These are phyloP conservation scores for Trichoderma parareesei DNA, from an alignment of 495 filamentous ascomycete genomes.

Conservation along the genomic window DNA sequence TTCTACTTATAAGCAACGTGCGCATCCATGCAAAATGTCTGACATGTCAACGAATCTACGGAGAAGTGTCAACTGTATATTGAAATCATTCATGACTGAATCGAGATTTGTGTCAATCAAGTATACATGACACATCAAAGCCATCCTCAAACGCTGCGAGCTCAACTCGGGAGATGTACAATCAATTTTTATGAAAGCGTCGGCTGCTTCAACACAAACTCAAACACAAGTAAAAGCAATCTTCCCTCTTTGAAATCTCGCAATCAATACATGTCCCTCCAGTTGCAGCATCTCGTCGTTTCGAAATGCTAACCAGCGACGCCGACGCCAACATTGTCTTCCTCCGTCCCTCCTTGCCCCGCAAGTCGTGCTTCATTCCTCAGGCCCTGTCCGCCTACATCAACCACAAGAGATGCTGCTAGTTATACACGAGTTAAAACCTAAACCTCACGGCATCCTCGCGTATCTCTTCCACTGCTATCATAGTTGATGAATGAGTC, in stretches of 20 bases:
- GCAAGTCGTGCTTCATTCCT: constrained; percentile 1
- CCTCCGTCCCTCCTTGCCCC: background rate
- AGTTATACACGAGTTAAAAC: background rate
- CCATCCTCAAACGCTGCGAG: no score
- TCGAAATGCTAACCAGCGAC: background rate
- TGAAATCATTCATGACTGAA: no score
- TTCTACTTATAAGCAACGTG: background rate
- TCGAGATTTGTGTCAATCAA: no score
- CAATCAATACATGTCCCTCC: background rate
- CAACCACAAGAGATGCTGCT: background rate
- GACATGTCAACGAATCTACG: no score
- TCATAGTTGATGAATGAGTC: background rate
- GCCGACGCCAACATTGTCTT: background rate
- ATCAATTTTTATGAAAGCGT: no score
- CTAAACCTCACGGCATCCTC: background rate
- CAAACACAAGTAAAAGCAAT: background rate
- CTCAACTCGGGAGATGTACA: no score
- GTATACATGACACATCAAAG: no score
- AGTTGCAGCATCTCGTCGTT: background rate
- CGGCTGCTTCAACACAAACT: no score
- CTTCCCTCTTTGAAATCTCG: background rate
- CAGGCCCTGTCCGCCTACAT: background rate
- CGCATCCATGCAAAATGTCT: background rate
- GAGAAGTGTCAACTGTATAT: no score
- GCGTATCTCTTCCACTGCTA: background rate